Base-by-base conservation (phyloP, 1,139 yeast genomes). In the Pichia sp. region DNA sequence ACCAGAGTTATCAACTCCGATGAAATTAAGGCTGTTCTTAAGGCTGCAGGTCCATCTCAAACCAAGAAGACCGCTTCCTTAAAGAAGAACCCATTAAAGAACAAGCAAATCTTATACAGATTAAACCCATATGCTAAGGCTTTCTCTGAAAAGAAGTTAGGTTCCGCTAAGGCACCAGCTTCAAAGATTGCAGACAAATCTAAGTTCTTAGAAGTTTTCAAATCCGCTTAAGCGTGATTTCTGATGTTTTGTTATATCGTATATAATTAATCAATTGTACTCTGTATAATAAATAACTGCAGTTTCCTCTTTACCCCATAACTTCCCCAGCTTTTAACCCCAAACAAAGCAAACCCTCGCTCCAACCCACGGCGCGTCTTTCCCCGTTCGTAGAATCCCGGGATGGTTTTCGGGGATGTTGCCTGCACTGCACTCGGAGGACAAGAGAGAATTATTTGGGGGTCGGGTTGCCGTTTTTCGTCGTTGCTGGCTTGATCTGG, bases 21-120 rank as follows among this genome's bases (percentile, higher is more conserved):
- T 71, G 98, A 91, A 79, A 84, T 91, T 71, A 98, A 91, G 78
- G 77, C 96, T 61, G 96, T 80, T 66, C 85, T 88, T 64, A 85
- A 93, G 79, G 89, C 96, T 67, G 95, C 96, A 70, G 95, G 95
- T 64, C 91, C 83, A 72, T 73, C 93, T 63, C 74, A 81, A 66
- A 93, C 86, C 72, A 87, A 88, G 91, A 86, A 94, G 73, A 71
- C 87, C 59, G 87, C 84, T 78, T 95, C 85, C 69, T 83, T 81
- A 73, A 91, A 91, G 96, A 89, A 87, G 91, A 91, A 91, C 93
- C 98, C 99, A 76, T 88, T 91, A 71, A 91, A 87, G 91, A 91
- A 93, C 96, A 89, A 88, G 82, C 95, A 87, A 77, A 93, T 88
- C 64, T 75, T 88, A 69, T 82, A 88, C 72, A 87, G 96, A 80